Base-by-base conservation (phyloP, 2,329 filamentous ascomycete genomes). In the Diaporthe amygdali region DNA sequence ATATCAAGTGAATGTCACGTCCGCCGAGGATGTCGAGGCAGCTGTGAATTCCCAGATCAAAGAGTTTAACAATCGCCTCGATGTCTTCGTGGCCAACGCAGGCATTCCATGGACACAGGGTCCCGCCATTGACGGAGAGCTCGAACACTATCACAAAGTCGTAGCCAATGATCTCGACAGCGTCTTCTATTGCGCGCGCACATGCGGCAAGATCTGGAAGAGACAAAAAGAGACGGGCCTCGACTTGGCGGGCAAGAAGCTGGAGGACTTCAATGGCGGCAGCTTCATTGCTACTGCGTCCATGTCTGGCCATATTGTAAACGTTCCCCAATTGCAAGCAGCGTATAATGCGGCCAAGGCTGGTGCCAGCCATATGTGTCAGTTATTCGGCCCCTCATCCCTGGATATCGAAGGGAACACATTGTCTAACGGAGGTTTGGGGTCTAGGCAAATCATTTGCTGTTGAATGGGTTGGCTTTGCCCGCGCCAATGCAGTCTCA, bases 21-120 rank as follows among this genome's bases (percentile, higher is more conserved):
- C 85, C 3, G 85, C 84, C 74, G 85, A 88, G 25, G 82, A 84
- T 5, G 86, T 91, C 14, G 81, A 87, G 44, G 77, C 81, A 20
- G 84, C 86, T 12, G 84, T 92, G 49, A 81, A 86, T 72, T 80
- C 83, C 9, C 87, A 89, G 73, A 82, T 91, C 52, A 79, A 84
- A 71, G 92, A 95, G 20, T 93, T 95, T 82, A 91, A 92, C 77
- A 91, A 91, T 71, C 89, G 92, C 6, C 88, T 96, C 10, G 93
- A 95, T 76, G 85, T 94, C 75, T 94, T 96, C 76, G 89, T 95
- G 54, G 93, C 93, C 75, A 96, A 96, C 78, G 91, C 91, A 17
- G 93, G 93, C 66, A 91, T 95, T 67, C 87, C 91, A 0, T 95
- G 92, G 92, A 91, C 88, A 2, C 86, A 93, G 71, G 91, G 92